These are phyloP conservation scores for Talinum fruticosum DNA, from an alignment of 148 eudicot species.

Conservation along the genomic window DNA sequence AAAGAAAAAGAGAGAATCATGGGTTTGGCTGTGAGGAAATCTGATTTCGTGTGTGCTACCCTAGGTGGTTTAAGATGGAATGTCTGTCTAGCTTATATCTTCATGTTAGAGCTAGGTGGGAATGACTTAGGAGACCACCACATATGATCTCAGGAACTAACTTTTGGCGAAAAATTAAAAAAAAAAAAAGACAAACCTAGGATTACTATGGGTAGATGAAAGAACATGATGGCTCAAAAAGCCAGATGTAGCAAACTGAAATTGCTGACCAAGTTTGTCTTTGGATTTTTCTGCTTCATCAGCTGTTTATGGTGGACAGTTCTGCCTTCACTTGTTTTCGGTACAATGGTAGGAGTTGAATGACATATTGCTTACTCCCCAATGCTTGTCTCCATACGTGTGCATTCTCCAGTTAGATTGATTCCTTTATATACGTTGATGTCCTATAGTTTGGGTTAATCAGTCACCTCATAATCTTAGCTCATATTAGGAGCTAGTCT, in stretches of 20 bases:
- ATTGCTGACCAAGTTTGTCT: neutral
- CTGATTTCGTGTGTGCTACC: neutral
- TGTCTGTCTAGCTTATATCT: too few relatives aligned
- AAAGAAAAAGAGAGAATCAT: too few relatives aligned
- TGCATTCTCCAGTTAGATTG: neutral
- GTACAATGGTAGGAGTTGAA: neutral
- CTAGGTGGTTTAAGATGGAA: too few relatives aligned
- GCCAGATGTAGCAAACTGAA: too few relatives aligned
- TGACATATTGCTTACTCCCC: neutral
- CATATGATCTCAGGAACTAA: too few relatives aligned
- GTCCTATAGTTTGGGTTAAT: neutral
- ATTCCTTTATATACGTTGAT: neutral
- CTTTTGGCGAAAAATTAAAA: too few relatives aligned
- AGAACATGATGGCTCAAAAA: too few relatives aligned
- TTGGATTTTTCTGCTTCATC: neutral
- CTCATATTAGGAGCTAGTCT: neutral
- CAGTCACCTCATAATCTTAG: neutral
- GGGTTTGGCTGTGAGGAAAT: neutral
- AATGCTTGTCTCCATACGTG: neutral
- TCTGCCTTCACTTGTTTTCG: neutral
- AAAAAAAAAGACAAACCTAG: too few relatives aligned
- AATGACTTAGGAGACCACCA: too few relatives aligned
- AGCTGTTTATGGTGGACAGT: neutral
- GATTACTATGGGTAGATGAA: too few relatives aligned
- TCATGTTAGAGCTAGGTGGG: neutral